Evolutionary conservation across 169 alveolate genomes (phyloP), one percentile per base, ranked within the genome.

Genomic region (Babesia ovata): DNA sequence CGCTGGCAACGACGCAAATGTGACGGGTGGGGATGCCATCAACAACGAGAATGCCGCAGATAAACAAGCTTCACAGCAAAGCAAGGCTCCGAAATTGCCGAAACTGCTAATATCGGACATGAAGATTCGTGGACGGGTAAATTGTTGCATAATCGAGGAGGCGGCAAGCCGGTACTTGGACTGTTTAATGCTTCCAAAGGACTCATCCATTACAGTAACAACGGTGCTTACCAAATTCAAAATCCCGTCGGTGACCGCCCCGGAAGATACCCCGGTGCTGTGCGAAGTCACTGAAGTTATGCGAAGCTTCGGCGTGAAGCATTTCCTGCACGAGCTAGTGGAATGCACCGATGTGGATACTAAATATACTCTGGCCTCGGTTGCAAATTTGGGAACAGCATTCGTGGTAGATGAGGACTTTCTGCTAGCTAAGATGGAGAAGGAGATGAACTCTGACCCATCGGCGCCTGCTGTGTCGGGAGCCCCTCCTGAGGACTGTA

Each of bases 211-310:
- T 2, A 14, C 45, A n/a, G 26, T 36, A 4, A n/a, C 49, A 33
- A n/a, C 28, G 28, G n/a, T 49, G 26, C 29, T 79, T 11, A 71
- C 39, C 28, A 58, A 70, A 16, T 83, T 74, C 26, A 87, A 79
- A 28, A 22, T 87, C 17, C 86, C 93, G 2, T 62, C 75, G 9
- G 77, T 87, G 24, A 87, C 91, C 26, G 72, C 58, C 21, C 85
- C 91, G 29, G 70, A 48, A 24, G 53, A 39, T 19, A 29, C 53
- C 24, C 79, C 70, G 19, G 75, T 75, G 36, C 69, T 78, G 53
- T 87, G 93, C 56, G 22, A 45, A 26, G 93, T 87, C 11, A 87
- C 88, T 10, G 75, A 72, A 45, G 73, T 58, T 28, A 87, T 87
- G 91, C 63, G 61, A 44, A 26, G 44, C 42, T 74, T 65, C 42